Conservation (phyloP, 2,329 filamentous ascomycete genomes). For the Massarina eburnea region DNA sequence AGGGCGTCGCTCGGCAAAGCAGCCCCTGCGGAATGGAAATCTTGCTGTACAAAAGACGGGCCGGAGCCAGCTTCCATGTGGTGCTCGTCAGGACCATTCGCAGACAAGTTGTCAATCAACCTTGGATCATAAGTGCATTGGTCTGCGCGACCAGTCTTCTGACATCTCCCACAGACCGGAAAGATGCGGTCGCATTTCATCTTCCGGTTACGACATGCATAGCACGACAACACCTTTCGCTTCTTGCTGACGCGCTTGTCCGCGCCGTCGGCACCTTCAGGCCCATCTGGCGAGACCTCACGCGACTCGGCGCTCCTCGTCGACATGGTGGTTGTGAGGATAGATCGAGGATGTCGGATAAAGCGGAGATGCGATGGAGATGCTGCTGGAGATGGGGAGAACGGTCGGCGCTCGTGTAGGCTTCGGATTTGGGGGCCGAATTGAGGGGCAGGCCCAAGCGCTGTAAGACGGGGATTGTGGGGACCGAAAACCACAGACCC, state of each 20-base stretch:
- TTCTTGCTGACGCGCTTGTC: constrained; percentile 47
- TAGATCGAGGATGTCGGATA: constrained; percentile 21
- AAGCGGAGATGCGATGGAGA: constrained; percentile 25
- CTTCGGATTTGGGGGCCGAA: background rate
- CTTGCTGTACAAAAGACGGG: constrained; percentile 8
- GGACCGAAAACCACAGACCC: no score
- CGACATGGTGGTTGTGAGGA: constrained; percentile 22
- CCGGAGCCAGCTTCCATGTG: constrained; percentile 14
- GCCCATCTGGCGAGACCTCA: constrained; percentile 31
- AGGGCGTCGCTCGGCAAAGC: constrained; percentile 20
- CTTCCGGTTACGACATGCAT: constrained; percentile 50
- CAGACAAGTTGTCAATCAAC: constrained; percentile 33
- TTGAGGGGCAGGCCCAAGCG: background rate
- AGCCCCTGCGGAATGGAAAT: constrained; percentile 4
- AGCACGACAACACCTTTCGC: constrained; percentile 51
- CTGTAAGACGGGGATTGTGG: background rate
- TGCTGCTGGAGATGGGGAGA: background rate
- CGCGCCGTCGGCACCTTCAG: constrained; percentile 23
- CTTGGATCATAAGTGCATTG: constrained; percentile 46
- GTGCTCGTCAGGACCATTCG: constrained; percentile 27
- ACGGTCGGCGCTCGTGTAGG: no score
- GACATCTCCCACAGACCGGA: constrained; percentile 49
- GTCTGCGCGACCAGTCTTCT: constrained; percentile 46
- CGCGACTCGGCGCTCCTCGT: constrained; percentile 33
- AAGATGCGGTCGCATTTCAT: constrained; percentile 51